Evolutionary conservation across 2,329 filamentous ascomycete species (phyloP), one percentile per base, ranked within the genome.

Genomic region (Nothopassalora personata): DNA sequence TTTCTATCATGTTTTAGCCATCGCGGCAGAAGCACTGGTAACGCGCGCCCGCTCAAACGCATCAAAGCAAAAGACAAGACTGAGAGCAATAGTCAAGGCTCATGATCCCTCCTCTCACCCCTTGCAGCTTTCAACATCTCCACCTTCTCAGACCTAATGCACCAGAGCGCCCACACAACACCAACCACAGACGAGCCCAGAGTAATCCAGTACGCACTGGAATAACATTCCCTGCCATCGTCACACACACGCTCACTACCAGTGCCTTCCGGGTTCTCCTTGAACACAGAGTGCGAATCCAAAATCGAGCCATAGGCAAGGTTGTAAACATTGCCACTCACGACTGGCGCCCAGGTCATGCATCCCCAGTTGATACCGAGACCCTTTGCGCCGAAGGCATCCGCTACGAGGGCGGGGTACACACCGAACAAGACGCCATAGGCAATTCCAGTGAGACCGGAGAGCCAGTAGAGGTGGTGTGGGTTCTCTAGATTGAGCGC

Each of bases 361-460:
- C 89, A 88, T 13, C 94, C 94, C 93, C 94, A 99, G 70, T 97
- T 99, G 71, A 96, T 90, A 57, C 88, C 91, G 50, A 99, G 80
- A 1, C 92, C 93, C 61, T 87, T 83, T 28, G 97, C 88, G 7
- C 94, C 94, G 72, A 99, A 99, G 0, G 88, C 87, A 72, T 97
- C 92, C 6, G 92, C 91, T 4, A 81, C 78, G 18, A 97, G 85
- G 11, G 91, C 92, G 0, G 94, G 94, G 73, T 90, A 96, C 19
- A 96, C 92, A 34, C 94, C 94, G 66, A 97, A 97, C 0, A 97
- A 81, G 64, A 96, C 90, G 2, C 94, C 94, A 72, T 99, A 99
- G 1, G 86, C 92, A 0, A 97, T 79, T 0, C 94, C 94, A 0
- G 89, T 96, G 23, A 96, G 81, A 0, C 86, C 84, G 0, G 92